Conservation (phyloP, 2,329 filamentous ascomycete genomes). For the Penicillium psychrosexuale region DNA sequence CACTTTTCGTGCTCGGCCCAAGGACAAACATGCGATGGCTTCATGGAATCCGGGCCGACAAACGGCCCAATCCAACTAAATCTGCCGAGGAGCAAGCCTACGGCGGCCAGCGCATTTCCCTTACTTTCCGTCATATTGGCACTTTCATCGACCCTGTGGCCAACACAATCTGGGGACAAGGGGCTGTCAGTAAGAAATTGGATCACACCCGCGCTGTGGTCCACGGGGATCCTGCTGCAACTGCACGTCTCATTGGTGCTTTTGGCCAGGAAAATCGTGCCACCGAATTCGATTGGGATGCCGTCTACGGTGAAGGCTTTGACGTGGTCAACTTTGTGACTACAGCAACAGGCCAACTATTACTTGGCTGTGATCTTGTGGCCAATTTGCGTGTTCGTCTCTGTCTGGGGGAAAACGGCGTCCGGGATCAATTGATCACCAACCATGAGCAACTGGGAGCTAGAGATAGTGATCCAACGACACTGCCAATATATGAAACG, state of each 20-base stretch:
- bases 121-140: constrained; percentile 86
- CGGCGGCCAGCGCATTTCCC: constrained; percentile 74
- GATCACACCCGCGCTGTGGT: constrained; percentile 61
- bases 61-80: constrained; percentile 67
- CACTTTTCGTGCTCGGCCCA: constrained; percentile 77
- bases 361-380: constrained; percentile 32
- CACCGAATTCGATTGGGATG: constrained; percentile 68
- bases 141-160: constrained; percentile 72
- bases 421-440: constrained; percentile 33
- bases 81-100: constrained; percentile 67
- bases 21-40: constrained; percentile 82
- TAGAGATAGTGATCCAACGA: background rate
- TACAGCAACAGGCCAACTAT: constrained; percentile 30
- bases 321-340: constrained; percentile 63
- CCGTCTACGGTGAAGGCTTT: constrained; percentile 73
- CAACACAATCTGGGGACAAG: constrained; percentile 83
- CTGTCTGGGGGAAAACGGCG: constrained; percentile 38
- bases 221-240: constrained; percentile 65
- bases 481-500: constrained; percentile 28
- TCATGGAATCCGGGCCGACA: constrained; percentile 88
- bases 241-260: constrained; percentile 64
- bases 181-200: constrained; percentile 67
- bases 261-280: constrained; percentile 84
- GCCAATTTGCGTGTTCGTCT: constrained; percentile 40
- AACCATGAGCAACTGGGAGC: background rate